Evolutionary conservation across 2,329 filamentous ascomycete genomes (phyloP), one percentile per base, ranked within the genome.

Genomic region (Fusarium cicatricum): DNA sequence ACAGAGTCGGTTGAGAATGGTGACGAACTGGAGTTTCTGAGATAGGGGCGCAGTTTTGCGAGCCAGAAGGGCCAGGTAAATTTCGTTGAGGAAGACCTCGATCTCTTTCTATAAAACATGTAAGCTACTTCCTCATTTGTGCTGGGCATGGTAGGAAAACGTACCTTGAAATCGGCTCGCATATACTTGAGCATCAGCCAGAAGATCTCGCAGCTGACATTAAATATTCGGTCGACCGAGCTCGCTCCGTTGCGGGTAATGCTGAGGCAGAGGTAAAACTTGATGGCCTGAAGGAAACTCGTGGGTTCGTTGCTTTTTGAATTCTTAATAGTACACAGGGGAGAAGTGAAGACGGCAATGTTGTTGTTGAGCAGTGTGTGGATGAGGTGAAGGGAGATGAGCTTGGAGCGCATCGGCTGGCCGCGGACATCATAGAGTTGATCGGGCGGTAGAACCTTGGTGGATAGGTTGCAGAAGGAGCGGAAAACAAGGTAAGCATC

Each of bases 401-500:
- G 82, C 76, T 99, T 99, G 3, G 94, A 97, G 57, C 95, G 89
- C 94, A 99, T 99, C 32, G 94, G 91, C 71, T 97, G 93, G 15
- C 93, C 94, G 51, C 92, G 92, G 45, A 97, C 79, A 70, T 99
- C 95, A 69, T 94, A 92, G 16, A 97, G 87, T 74, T 98, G 93
- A 59, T 99, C 95, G 3, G 92, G 87, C 9, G 91, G 87, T 21
- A 99, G 81, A 34, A 92, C 80, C 74, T 99, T 99, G 60, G 94
- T 97, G 55, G 94, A 97, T 39, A 99, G 81, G 75, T 97, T 97
- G 82, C 96, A 99, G 78, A 99, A 95, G 3, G 95, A 97, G 28
- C 95, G 86, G 78, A 99, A 98, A 39, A 99, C 92, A 17, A 99
- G 85, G 74, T 98, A 99, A 10, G 95, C 93, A 77, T 99, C 95